Conservation (phyloP, 257 asterid species). For the Solanum pimpinellifolium region DNA sequence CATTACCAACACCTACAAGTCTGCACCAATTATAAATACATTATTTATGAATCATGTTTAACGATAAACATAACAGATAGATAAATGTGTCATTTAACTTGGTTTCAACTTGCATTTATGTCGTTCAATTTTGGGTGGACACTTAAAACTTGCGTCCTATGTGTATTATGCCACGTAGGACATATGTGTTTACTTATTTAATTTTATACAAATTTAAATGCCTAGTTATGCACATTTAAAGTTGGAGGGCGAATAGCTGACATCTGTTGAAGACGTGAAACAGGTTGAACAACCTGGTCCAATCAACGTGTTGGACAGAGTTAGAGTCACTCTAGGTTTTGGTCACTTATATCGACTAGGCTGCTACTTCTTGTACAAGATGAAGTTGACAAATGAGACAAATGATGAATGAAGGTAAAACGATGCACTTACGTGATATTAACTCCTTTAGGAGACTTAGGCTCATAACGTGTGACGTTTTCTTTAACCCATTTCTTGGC, state of each 20-base stretch:
- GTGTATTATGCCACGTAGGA: no score
- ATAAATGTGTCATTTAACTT: not conserved
- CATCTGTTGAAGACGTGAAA: no score
- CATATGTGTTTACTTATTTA: not conserved
- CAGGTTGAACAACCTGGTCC: no score
- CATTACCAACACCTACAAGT: conserved; percentile 27
- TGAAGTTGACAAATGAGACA: not conserved
- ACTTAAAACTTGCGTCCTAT: not conserved
- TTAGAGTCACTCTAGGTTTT: no score
- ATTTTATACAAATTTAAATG: no score
- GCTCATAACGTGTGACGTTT: conserved; percentile 19
- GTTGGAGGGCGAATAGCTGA: not conserved
- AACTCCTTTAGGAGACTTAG: conserved; percentile 12
- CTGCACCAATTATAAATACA: not conserved
- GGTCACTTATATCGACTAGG: no score
- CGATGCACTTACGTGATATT: conserved; percentile 25
- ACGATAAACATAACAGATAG: not conserved
- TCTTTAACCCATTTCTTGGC: conserved; percentile 22
- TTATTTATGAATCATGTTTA: not conserved
- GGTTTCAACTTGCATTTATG: no score
- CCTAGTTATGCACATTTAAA: not conserved
- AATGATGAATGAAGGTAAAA: not conserved
- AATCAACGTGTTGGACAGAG: no score
- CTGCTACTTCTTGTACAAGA: no score
- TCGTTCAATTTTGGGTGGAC: not conserved